Conservation (phyloP, 164 flowering plant genomes). For the Kalanchoe fedtschenkoi region DNA sequence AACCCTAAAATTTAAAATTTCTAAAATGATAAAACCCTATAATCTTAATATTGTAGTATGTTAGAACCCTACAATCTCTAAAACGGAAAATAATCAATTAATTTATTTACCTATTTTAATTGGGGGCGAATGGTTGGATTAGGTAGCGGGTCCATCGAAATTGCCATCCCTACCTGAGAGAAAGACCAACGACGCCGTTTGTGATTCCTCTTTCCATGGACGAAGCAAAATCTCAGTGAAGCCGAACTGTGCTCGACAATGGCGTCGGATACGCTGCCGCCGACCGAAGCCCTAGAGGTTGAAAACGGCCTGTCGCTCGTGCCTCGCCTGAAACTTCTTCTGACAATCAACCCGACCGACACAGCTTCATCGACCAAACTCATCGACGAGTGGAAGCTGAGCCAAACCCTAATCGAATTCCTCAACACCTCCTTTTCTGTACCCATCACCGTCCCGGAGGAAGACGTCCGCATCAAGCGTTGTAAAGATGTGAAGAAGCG, state of each 20-base stretch:
- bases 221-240: not conserved
- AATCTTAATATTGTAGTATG: no score
- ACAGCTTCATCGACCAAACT: constrained; percentile 39
- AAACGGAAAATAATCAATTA: no score
- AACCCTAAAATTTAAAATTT: no score
- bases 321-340: constrained; percentile 57
- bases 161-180: no score
- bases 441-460: constrained; percentile 42
- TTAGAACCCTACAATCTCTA: no score
- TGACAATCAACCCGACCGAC: constrained; percentile 53
- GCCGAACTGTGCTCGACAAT: not conserved
- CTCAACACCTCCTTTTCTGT: constrained; percentile 35
- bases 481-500: constrained; percentile 66
- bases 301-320: constrained; percentile 49
- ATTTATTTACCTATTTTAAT: no score
- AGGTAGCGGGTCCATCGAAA: no score
- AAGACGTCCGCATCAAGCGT: constrained; percentile 39
- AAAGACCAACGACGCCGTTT: no score
- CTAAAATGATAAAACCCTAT: no score
- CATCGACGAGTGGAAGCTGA: constrained; percentile 77
- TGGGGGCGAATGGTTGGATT: no score
- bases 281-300: constrained; percentile 56
- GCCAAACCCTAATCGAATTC: constrained; percentile 54
- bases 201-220: no score
- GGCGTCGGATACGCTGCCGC: constrained; percentile 25